phyloP scores from a whole-genome alignment of 306 rosid genomes.

The Ochetophila trinervis region DNA sequence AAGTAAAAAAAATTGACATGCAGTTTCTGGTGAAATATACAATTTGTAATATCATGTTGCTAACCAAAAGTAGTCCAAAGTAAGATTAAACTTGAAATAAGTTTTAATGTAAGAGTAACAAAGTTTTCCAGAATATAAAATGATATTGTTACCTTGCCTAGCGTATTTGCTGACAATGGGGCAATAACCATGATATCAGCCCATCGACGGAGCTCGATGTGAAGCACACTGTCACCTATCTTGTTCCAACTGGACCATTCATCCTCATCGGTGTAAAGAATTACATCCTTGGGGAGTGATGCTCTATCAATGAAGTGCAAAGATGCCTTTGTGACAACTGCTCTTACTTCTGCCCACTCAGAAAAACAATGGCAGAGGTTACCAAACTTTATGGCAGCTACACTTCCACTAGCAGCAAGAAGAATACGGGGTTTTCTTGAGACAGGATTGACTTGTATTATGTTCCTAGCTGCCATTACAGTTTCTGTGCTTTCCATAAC shows the following conservation, averaged over 20 bases:
- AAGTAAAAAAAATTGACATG: neutral
- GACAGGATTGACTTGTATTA: conserved; percentile 27
- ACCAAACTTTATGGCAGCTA: conserved; percentile 62
- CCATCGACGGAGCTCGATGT: conserved; percentile 77
- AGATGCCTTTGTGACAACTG: conserved; percentile 57
- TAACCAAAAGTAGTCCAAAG: neutral
- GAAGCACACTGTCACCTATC: conserved; percentile 64
- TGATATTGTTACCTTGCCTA: conserved; percentile 85
- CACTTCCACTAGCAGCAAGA: conserved; percentile 82
- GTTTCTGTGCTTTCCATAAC: conserved; percentile 55
- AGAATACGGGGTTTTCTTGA: conserved; percentile 70
- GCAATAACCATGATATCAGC: conserved; percentile 89
- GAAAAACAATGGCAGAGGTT: conserved; percentile 46
- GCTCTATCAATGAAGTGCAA: conserved; percentile 51
- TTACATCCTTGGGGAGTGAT: conserved; percentile 43
- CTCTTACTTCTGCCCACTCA: conserved; percentile 78
- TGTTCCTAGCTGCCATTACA: conserved; percentile 28
- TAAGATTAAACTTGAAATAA: neutral
- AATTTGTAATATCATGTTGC: neutral
- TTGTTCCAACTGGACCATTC: conserved; percentile 68
- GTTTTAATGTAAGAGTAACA: neutral
- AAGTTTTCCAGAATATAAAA: conserved; percentile 7
- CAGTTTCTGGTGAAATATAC: neutral
- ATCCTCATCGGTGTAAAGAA: conserved; percentile 46
- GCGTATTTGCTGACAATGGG: conserved; percentile 84